These are phyloP conservation scores for Coemansia umbellata DNA, from an alignment of 192 early-diverging fungal genomes.

Conservation along the genomic window DNA sequence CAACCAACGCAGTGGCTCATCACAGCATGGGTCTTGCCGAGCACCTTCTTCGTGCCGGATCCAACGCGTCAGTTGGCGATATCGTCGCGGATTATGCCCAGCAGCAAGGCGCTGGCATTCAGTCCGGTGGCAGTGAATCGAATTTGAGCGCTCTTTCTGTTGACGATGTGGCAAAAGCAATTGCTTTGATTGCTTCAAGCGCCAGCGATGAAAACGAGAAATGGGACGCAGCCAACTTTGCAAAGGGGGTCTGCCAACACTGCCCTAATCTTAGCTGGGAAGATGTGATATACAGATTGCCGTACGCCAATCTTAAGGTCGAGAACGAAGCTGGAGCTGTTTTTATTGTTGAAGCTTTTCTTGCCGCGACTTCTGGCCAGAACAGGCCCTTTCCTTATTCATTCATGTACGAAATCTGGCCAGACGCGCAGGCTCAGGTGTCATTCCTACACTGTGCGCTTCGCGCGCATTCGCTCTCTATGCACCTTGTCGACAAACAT, in stretches of 20 bases:
- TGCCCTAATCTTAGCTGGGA: constrained; percentile 42
- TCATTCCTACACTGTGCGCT: constrained; percentile 38
- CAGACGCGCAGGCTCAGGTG: constrained; percentile 39
- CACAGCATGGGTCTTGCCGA: constrained; percentile 44
- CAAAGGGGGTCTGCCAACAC: constrained; percentile 21
- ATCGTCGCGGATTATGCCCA: constrained; percentile 21
- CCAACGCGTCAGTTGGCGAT: constrained; percentile 27
- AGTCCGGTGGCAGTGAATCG: constrained; percentile 2
- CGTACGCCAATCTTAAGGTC: constrained; percentile 25
- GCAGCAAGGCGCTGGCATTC: constrained; percentile 7
- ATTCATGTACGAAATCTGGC: constrained; percentile 52
- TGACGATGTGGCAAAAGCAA: constrained; percentile 37
- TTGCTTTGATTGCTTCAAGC: constrained; percentile 41
- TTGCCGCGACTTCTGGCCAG: constrained; percentile 34
- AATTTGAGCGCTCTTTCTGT: constrained; percentile 5
- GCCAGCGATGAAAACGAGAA: constrained; percentile 3
- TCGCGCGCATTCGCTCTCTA: constrained; percentile 15
- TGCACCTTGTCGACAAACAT: constrained; percentile 40
- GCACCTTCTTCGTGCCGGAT: constrained; percentile 28
- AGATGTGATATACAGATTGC: constrained; percentile 45
- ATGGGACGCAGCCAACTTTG: constrained; percentile 34
- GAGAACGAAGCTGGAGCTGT: constrained; percentile 34
- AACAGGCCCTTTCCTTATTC: constrained; percentile 46
- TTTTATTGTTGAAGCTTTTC: constrained; percentile 34
- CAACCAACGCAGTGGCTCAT: not conserved